Evolutionary conservation across 306 rosid genomes (phyloP), one percentile per base, ranked within the genome.

Genomic region (Pyrus communis): DNA sequence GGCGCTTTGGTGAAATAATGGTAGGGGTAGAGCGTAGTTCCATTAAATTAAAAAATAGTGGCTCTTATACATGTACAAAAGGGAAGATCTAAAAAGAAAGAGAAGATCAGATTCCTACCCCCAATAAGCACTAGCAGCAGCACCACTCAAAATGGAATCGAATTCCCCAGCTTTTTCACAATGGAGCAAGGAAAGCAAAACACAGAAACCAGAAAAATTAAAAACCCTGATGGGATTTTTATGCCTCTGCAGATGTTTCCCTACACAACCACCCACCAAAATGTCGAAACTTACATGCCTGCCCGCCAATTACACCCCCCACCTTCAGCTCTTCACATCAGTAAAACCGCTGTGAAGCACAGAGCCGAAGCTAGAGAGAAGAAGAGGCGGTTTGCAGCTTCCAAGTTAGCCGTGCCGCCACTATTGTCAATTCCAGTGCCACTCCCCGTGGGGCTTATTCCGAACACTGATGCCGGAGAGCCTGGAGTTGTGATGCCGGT

Each of bases 381-480:
- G n/a, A 55, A 23, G 76, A 87, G 59, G 3, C 79, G 22, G 69
- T 5, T 59, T 3, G 73, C 77, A 79, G 62, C 67, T 70, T 43
- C 71, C 22, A 60, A 21, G 67, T 85, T 82, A 74, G 77, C 77
- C 65, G 63, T 67, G 38, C 69, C 89, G 31, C 40, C 83, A 23
- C 42, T 72, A 0, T 83, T 57, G 65, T 84, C 85, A 45, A 8
- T 69, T 76, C 82, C 31, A 5, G 78, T 52, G 30, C 71, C 59
- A 58, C 88, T 81, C 28, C 90, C 84, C 4, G 90, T 13, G 19
- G 98, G 98, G 82, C 96, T 88, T 1, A 91, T 77, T 46, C 98
- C 91, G 62, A 87, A 86, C 74, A 86, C 78, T n/a, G 89, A 67
- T 54, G 93, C 79, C 75, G 74, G 54, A 81, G 75, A 25, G 4